These are phyloP conservation scores for Penicillium hesseltinei DNA, from an alignment of 2,329 filamentous ascomycete species.

Conservation along the genomic window DNA sequence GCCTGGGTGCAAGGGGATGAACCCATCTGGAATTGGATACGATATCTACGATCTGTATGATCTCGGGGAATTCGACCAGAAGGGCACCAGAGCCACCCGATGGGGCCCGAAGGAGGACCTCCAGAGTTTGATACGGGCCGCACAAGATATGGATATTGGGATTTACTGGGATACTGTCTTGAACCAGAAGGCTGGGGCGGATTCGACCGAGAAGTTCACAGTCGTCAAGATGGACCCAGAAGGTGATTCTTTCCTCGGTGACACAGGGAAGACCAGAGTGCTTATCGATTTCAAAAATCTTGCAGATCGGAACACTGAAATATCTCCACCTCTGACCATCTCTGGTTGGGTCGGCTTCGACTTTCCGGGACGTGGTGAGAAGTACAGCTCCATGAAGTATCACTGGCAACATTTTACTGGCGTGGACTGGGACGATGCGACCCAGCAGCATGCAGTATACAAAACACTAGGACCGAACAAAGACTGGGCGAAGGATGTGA, in stretches of 20 bases:
- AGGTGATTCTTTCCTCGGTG: constrained; percentile 21
- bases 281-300: neutral
- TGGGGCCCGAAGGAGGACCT: constrained; percentile 67
- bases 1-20: constrained; percentile 66
- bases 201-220: constrained; percentile 60
- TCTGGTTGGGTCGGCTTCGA: constrained; percentile 67
- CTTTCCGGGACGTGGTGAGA: constrained; percentile 60
- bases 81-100: constrained; percentile 61
- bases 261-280: neutral
- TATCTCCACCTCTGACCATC: constrained; percentile 59
- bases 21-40: constrained; percentile 63
- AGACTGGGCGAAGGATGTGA: constrained; percentile 61
- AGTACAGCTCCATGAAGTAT: constrained; percentile 63
- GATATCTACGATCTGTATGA: constrained; percentile 70
- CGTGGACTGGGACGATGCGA: constrained; percentile 61
- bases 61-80: constrained; percentile 70
- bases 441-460: constrained; percentile 61
- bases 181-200: constrained; percentile 70
- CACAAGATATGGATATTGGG: constrained; percentile 54
- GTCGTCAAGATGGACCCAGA: constrained; percentile 63
- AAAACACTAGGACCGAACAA: constrained; percentile 63
- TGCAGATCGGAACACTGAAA: constrained; percentile 54
- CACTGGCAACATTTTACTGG: constrained; percentile 66
- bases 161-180: constrained; percentile 69
- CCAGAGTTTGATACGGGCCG: constrained; percentile 51